These are phyloP conservation scores for Dictyostelium purpureum DNA, from an alignment of 78 protist genomes.

Conservation along the genomic window DNA sequence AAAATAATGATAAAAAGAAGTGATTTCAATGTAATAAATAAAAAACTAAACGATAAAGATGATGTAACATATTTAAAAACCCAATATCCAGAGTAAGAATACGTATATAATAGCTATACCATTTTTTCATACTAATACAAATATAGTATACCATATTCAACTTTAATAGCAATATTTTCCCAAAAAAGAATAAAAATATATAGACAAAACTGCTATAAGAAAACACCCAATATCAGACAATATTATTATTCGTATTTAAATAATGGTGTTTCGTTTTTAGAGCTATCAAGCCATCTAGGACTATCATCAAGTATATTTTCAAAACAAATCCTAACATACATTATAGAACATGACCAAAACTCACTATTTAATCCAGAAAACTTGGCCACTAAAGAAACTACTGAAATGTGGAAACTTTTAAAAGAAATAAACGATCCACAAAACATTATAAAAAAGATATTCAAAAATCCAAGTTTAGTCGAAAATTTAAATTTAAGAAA, in stretches of 20 bases:
- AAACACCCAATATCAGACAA: constrained; percentile 15
- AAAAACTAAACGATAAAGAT: constrained; percentile 49
- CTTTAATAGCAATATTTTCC: constrained; percentile 44
- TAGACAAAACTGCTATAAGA: constrained; percentile 1
- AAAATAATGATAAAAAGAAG: constrained; percentile 17
- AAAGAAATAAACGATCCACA: background rate
- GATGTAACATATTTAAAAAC: constrained; percentile 13
- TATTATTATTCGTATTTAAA: background rate
- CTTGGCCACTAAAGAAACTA: background rate
- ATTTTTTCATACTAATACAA: background rate
- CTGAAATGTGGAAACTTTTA: background rate
- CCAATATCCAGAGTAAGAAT: constrained; percentile 24
- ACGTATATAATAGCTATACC: background rate
- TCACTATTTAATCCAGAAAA: background rate
- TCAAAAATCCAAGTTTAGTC: constrained; percentile 35
- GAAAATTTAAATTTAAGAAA: constrained; percentile 28
- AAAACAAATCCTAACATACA: constrained; percentile 5
- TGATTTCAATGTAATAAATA: constrained; percentile 36
- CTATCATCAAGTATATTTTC: constrained; percentile 10
- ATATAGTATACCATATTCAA: constrained; percentile 18
- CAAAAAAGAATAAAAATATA: constrained; percentile 45
- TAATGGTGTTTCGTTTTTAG: background rate
- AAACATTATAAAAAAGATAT: constrained; percentile 13
- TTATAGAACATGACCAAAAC: constrained; percentile 6
- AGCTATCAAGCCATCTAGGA: constrained; percentile 7